Base-by-base conservation (phyloP, 2,329 filamentous ascomycete genomes). In the Pseudogymnoascus sp. region DNA sequence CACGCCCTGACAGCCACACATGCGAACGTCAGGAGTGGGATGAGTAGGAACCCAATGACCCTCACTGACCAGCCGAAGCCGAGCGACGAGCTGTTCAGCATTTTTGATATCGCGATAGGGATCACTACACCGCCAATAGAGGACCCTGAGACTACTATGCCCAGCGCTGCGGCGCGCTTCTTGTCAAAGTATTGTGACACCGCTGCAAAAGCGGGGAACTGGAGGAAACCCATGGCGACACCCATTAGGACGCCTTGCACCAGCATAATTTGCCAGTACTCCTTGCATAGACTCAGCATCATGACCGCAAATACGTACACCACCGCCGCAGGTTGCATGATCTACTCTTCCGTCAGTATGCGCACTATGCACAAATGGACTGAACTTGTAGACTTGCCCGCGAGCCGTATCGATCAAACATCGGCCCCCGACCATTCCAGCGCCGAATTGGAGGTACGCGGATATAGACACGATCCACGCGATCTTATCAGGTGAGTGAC, bases 371-470 rank as follows among this genome's bases (percentile, higher is more conserved):
- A 77, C 64, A 72, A 76, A n/a, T 15, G 8, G 21, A 15, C n/a
- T 47, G 4, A 64, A 7, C 65, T 71, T 9, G 62, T 26, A 61
- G 23, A 66, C 71, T 63, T 67, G 78, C 78, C 26, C 80, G 78
- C 0, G 86, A 83, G 10, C 87, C 87, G 64, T 83, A 82, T 57
- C 77, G 80, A 69, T 90, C 87, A 67, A 80, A 87, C 0, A 87
- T 44, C 38, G 80, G 82, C 87, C 87, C 11, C 86, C 78, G 11
- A 88, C 68, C 0, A 84, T 83, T 0, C 85, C 84, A 69, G 79
- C 66, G 8, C 69, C 67, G 42, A 73, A 68, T 75, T 86, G 77
- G 67, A 82, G 76, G 66, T 80, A 82, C 26, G 79, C 73, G 64
- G 84, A 78, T 1, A 85, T 69, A 0, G 82, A 82, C 0, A 81